Conservation (phyloP, 495 filamentous ascomycete species). For the Lepidopterella palustris region DNA sequence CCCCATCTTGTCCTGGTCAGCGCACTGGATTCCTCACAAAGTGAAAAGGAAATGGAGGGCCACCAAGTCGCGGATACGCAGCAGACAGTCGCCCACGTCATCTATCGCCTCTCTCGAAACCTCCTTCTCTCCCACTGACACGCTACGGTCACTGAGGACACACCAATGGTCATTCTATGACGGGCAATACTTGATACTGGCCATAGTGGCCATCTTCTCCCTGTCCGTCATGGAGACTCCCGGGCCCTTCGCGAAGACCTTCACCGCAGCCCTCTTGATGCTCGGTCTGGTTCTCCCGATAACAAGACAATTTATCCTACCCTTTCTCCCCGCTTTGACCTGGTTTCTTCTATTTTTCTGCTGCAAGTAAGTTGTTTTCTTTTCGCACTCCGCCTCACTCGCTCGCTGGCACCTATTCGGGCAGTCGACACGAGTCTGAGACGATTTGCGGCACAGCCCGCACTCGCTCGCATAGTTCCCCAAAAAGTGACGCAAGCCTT, state of each 20-base stretch:
- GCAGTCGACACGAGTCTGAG: background rate
- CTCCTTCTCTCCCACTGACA: constrained; percentile 69
- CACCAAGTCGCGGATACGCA: constrained; percentile 60
- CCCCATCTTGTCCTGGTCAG: constrained; percentile 38
- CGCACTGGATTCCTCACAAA: constrained; percentile 59
- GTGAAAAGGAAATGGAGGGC: constrained; percentile 60
- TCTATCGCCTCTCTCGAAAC: constrained; percentile 71
- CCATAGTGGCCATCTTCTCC: constrained; percentile 70
- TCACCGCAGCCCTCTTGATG: constrained; percentile 57
- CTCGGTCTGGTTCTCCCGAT: constrained; percentile 73
- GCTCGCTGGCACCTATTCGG: background rate
- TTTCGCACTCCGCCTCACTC: constrained; percentile 10
- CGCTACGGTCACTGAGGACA: constrained; percentile 60
- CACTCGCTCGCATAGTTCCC: constrained; percentile 13
- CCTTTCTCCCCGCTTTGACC: constrained; percentile 72
- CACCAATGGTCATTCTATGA: constrained; percentile 84
- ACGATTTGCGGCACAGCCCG: background rate
- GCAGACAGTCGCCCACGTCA: constrained; percentile 61
- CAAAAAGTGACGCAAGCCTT: constrained; percentile 15
- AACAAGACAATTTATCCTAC: constrained; percentile 85
- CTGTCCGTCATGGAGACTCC: constrained; percentile 71
- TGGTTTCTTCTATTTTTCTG: constrained; percentile 87
- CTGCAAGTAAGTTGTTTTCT: constrained; percentile 63
- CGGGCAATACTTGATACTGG: constrained; percentile 71
- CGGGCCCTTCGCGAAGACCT: constrained; percentile 64